Evolutionary conservation across 2,329 filamentous ascomycete species (phyloP), one percentile per base, ranked within the genome.

Genomic region (Aspergillus pseudoglaucus): DNA sequence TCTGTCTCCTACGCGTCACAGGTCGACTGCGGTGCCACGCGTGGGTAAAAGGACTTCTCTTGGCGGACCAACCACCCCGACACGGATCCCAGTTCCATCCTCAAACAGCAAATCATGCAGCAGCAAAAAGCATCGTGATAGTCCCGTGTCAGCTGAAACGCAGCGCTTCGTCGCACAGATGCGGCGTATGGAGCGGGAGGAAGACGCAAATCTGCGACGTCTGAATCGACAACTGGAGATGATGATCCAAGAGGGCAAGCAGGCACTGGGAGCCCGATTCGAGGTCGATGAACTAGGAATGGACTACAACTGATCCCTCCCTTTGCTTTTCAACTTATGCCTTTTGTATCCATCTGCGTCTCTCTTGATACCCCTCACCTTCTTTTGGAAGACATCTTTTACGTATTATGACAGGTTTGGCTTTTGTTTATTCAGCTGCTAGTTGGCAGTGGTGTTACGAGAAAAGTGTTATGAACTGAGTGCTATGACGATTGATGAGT

Each of bases 231-330:
- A 87, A 58, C 73, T 97, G 42, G 81, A 87, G 61, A 86, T 84
- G 30, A 89, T 98, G 86, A 94, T 98, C 47, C 78, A 84, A 2
- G 85, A 97, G 67, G 93, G 90, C 0, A 85, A 85, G 58, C 86
- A 93, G 66, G 93, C 93, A 1, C 70, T 98, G 15, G 90, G 85
- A 2, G 87, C 86, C 17, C 85, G 75, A 37, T 74, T 88, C 44
- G 83, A 87, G 61, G 76, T 89, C 39, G 77, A 81, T 35, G 70
- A 71, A 22, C 64, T 70, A 33, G 71, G 64, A 38, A 64, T 69
- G 60, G 67, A 70, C 45, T 66, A 56, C 14, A 14, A 38, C 15
- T 39, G 15, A 39, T 18, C 17, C 17, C 33, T 17, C 25, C 10
- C 25, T 10, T 30, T 30, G 9, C 25, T 30, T 30, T 30, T 30